Evolutionary conservation across 768 basidiomycete species (phyloP), one percentile per base, ranked within the genome.

Genomic region (Leccinellum rugosiceps): DNA sequence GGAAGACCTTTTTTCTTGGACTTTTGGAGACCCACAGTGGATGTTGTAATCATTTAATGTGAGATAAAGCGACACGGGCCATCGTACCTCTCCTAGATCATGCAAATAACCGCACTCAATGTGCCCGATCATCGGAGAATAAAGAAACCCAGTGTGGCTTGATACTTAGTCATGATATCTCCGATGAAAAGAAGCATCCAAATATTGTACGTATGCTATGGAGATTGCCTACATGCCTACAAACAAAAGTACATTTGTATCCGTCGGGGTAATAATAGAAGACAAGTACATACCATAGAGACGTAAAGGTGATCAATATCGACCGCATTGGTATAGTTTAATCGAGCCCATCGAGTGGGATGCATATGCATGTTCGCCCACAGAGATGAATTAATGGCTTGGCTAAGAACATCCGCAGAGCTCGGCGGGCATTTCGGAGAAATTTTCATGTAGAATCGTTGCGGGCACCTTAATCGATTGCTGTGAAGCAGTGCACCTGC

Each of bases 11-110:
- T 54, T 59, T 62, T 51, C 32, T 53, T 25, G 48, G 51, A 30
- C 11, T 23, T 51, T 57, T 45, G 11, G 26, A 58, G 34, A 28
- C 55, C 35, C 60, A 56, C 51, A 50, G 34, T 55, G 3, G 34
- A 60, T 68, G 64, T 48, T 64, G 61, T 67, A 67, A 67, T 52
- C 50, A 44, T 54, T 68, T 49, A 43, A 64, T 56, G n/a, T 56
- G 35, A 53, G 67, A 68, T 66, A 68, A 52, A 58, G 64, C 59
- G 56, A 56, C 11, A 61, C 41, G 51, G 44, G 55, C 41, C 19
- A 41, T 28, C 44, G 58, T 58, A 59, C 56, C 53, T 58, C 53
- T 58, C 44, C 50, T 52, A 51, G 45, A 58, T 55, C 55, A 63
- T 55, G 53, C 52, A 55, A 68, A 57, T 55, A 52, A 56, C 52